A percentile compares a stretch with the other conserved stretches of the same genome.
Conservation (phyloP, 177 flowering plant genomes). For the Vitis hybrid region DNA sequence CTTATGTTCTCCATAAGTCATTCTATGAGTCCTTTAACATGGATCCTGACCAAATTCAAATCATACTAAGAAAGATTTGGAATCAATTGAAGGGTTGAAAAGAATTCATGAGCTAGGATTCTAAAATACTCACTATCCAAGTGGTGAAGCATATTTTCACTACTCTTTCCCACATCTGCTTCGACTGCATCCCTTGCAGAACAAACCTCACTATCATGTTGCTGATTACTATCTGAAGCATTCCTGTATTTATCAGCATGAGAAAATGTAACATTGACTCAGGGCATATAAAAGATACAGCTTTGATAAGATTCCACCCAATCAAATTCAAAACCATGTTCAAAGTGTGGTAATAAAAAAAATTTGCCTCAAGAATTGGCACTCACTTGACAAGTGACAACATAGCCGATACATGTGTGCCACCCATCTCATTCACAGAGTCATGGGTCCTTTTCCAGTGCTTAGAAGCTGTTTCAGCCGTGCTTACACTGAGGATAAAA, state of each 20-base stretch:
- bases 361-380: not conserved
- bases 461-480: slow-evolving; percentile 53
- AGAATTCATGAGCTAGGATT: not conserved
- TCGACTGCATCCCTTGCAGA: slow-evolving; percentile 62
- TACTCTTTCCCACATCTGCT: slow-evolving; percentile 49
- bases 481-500: slow-evolving; percentile 41
- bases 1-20: too few species aligned
- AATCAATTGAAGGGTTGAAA: too few species aligned
- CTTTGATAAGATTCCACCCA: not conserved
- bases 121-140: slow-evolving; percentile 53
- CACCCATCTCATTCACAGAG: slow-evolving; percentile 55
- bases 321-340: not conserved
- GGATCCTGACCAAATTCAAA: too few species aligned
- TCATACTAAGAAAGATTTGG: too few species aligned
- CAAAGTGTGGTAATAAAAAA: too few species aligned
- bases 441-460: slow-evolving; percentile 60
- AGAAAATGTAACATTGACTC: too few species aligned
- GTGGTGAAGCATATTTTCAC: slow-evolving; percentile 47
- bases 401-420: slow-evolving; percentile 45
- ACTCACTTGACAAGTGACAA: slow-evolving; percentile 65
- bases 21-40: too few species aligned
- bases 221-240: slow-evolving; percentile 54
- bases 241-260: slow-evolving; percentile 36
- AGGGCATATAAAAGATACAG: not conserved
- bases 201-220: slow-evolving; percentile 62